Evolutionary conservation across 2,329 filamentous ascomycete genomes (phyloP).

Genomic region (Cryphonectria radicalis): DNA sequence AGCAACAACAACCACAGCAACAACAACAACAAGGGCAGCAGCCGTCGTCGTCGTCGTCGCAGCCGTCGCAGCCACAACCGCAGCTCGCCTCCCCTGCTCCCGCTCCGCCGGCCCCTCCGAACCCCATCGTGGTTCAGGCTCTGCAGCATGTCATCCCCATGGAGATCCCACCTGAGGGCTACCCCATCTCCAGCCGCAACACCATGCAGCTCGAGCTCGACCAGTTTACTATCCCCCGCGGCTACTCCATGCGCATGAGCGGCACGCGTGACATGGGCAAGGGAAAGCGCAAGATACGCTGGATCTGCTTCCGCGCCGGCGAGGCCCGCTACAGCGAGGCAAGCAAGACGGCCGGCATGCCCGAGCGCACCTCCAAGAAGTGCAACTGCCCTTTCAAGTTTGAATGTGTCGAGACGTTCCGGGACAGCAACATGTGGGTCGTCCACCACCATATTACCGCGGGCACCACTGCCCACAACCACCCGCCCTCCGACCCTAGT

Average conservation of each 20-base stretch:
- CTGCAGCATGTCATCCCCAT: conserved; percentile 23
- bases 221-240: conserved; percentile 42
- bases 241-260: conserved; percentile 46
- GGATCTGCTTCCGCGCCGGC: conserved; percentile 44
- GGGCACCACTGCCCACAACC: conserved; percentile 42
- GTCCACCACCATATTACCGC: conserved; percentile 40
- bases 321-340: conserved; percentile 39
- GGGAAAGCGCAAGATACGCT: conserved; percentile 42
- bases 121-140: conserved; percentile 18
- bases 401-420: conserved; percentile 41
- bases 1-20: conserved; percentile 15
- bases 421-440: conserved; percentile 42
- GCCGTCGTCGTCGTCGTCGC: conserved; percentile 2
- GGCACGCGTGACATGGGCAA: conserved; percentile 42
- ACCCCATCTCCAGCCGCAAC: conserved; percentile 39
- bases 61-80: conserved; percentile 9
- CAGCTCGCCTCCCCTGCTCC: conserved; percentile 18
- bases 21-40: conserved; percentile 18
- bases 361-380: conserved; percentile 42
- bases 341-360: conserved; percentile 38
- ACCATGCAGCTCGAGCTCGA: conserved; percentile 44
- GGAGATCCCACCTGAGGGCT: conserved; percentile 42
- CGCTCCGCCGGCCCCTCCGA: neutral
- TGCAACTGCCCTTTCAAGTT: conserved; percentile 45
- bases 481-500: conserved; percentile 41